Evolutionary conservation across 192 early-diverging fungal genomes (phyloP).

Genomic region (Coemansia sp.): DNA sequence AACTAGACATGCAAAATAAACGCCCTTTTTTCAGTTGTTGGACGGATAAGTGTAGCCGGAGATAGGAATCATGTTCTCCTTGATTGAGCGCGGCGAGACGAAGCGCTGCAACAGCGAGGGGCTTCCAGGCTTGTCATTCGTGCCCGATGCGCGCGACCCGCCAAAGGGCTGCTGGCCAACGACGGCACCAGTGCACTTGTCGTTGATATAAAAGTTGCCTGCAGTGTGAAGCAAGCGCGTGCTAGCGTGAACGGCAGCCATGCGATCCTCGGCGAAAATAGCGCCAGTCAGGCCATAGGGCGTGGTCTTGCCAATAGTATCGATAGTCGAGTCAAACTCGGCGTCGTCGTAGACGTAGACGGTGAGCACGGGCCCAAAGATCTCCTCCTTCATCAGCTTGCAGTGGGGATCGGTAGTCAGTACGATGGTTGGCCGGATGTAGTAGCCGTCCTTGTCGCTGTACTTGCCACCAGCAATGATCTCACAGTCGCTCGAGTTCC

Average conservation of each 20-base stretch:
- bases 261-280: slow-evolving; percentile 88
- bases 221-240: slow-evolving; percentile 85
- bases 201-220: slow-evolving; percentile 99
- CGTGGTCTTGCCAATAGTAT: slow-evolving; percentile 78
- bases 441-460: slow-evolving; percentile 88
- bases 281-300: slow-evolving; percentile 90
- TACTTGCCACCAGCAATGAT: slow-evolving; percentile 92
- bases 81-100: slow-evolving; percentile 91
- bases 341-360: slow-evolving; percentile 87
- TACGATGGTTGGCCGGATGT: slow-evolving; percentile 89
- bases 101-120: slow-evolving; percentile 81
- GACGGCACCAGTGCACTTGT: slow-evolving; percentile 98
- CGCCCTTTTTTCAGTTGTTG: slow-evolving; percentile 58
- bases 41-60: slow-evolving; percentile 85
- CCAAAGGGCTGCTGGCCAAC: slow-evolving; percentile 99
- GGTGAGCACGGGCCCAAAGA: slow-evolving; percentile 97
- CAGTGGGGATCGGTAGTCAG: slow-evolving; percentile 80
- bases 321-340: slow-evolving; percentile 74
- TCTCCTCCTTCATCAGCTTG: slow-evolving; percentile 92
- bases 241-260: slow-evolving; percentile 71
- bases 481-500: slow-evolving; percentile 68
- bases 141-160: slow-evolving; percentile 90
- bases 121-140: slow-evolving; percentile 99
- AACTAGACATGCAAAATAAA: too few species aligned
- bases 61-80: slow-evolving; percentile 92